A percentile compares a stretch with the other conserved stretches of the same genome.
These are phyloP conservation scores for Chondrostereum purpureum DNA, from an alignment of 1,284 basidiomycete species.

Conservation along the genomic window DNA sequence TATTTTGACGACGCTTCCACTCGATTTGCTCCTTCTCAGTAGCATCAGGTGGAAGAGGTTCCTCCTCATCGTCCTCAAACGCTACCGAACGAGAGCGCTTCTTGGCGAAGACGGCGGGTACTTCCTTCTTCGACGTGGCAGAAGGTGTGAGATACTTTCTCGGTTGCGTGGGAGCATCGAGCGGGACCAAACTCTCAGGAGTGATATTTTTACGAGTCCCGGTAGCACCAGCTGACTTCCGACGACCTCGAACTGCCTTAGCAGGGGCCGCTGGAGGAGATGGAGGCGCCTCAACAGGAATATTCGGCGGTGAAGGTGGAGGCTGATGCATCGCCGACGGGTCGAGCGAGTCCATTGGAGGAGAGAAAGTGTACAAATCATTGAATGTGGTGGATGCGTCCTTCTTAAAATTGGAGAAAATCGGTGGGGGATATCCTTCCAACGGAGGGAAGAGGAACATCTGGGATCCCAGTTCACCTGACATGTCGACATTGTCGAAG, in stretches of 20 bases:
- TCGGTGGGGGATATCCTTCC: conserved; percentile 2
- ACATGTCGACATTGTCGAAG: conserved; percentile 17
- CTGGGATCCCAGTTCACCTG: conserved; percentile 9
- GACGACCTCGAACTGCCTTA: conserved; percentile 36
- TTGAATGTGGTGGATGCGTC: conserved; percentile 16
- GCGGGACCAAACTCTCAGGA: conserved; percentile 33
- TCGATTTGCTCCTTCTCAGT: conserved; percentile 63
- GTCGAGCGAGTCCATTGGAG: conserved; percentile 30
- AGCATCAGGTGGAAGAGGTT: conserved; percentile 28
- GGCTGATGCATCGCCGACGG: conserved; percentile 31
- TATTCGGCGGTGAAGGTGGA: conserved; percentile 15
- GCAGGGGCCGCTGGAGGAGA: conserved; percentile 15
- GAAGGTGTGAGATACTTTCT: conserved; percentile 48
- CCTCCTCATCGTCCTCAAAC: conserved; percentile 39
- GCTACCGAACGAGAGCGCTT: conserved; percentile 52
- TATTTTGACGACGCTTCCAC: conserved; percentile 74
- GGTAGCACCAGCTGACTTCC: conserved; percentile 29
- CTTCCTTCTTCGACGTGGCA: conserved; percentile 46
- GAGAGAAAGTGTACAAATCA: conserved; percentile 38
- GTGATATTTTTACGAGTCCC: conserved; percentile 36
- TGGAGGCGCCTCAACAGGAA: conserved; percentile 1
- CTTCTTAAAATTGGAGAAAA: conserved; percentile 13
- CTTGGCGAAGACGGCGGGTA: conserved; percentile 43
- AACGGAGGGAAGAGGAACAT: conserved; percentile 6
- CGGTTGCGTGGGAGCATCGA: conserved; percentile 46